Percentiles rank a stretch among this genome's conserved stretches.
These are phyloP conservation scores for Osmanthus fragrans DNA, from an alignment of 257 asterid species.

Conservation along the genomic window DNA sequence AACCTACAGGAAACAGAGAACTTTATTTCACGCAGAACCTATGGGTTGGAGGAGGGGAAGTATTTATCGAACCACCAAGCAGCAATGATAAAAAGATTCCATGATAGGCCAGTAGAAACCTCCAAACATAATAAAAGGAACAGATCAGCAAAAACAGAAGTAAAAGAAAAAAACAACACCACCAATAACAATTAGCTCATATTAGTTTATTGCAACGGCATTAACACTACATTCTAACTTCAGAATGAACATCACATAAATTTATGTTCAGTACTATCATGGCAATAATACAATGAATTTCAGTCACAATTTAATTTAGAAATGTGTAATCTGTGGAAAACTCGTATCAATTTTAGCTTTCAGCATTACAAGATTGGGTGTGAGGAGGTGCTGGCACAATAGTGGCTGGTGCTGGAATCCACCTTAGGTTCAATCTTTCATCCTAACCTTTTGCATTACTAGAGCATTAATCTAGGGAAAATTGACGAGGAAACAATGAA, in stretches of 20 bases:
- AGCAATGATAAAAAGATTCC: background rate
- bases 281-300: background rate
- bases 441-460: background rate
- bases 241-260: background rate
- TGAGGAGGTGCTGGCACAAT: background rate
- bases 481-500: background rate
- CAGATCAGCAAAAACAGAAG: background rate
- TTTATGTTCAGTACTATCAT: background rate
- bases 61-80: background rate
- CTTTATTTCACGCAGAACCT: background rate
- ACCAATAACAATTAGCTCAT: background rate
- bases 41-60: background rate
- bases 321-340: background rate
- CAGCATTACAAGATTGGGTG: background rate
- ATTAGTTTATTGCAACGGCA: background rate
- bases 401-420: conserved; percentile 5
- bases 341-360: background rate
- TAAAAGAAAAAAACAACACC: too few relatives aligned
- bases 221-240: background rate
- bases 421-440: conserved; percentile 6
- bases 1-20: background rate
- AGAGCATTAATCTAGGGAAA: conserved; percentile 16
- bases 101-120: background rate
- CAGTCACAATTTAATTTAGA: background rate
- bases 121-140: background rate